Evolutionary conservation across 169 alveolate species (phyloP).

Genomic region (Babesia bovis): DNA sequence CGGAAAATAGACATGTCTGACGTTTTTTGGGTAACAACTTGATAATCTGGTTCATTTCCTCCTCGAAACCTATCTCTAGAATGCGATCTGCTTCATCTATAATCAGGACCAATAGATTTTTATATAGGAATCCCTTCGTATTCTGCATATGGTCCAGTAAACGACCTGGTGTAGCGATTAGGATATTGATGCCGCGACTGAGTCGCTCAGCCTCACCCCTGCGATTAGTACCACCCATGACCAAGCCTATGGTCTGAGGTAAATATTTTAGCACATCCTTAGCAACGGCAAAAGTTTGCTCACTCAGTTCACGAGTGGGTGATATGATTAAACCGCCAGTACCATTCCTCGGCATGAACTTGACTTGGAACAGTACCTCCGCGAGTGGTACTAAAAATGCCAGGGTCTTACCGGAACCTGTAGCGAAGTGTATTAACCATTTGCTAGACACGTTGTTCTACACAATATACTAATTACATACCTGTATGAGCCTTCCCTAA

Average conservation of each 20-base stretch:
- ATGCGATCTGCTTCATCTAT: conserved; percentile 99
- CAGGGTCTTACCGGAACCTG: conserved; percentile 98
- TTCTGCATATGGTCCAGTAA: conserved; percentile 97
- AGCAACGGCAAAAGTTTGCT: conserved; percentile 96
- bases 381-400: conserved; percentile 98
- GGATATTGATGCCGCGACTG: conserved; percentile 92
- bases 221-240: conserved; percentile 98
- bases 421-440: background rate
- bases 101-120: conserved; percentile 91
- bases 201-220: conserved; percentile 95
- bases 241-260: conserved; percentile 95
- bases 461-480: background rate
- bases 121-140: conserved; percentile 94
- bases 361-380: conserved; percentile 91
- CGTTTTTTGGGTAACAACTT: conserved; percentile 94
- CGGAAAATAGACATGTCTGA: conserved; percentile 97
- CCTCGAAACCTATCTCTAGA: conserved; percentile 98
- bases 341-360: conserved; percentile 91
- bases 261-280: conserved; percentile 89
- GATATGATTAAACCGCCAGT: conserved; percentile 93
- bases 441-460: background rate
- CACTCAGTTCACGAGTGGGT: conserved; percentile 98
- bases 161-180: conserved; percentile 99
- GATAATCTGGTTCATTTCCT: conserved; percentile 96
- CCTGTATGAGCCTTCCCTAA: conserved; percentile 97